Conservation (phyloP, 495 filamentous ascomycete genomes). For the Neurospora pannonica region DNA sequence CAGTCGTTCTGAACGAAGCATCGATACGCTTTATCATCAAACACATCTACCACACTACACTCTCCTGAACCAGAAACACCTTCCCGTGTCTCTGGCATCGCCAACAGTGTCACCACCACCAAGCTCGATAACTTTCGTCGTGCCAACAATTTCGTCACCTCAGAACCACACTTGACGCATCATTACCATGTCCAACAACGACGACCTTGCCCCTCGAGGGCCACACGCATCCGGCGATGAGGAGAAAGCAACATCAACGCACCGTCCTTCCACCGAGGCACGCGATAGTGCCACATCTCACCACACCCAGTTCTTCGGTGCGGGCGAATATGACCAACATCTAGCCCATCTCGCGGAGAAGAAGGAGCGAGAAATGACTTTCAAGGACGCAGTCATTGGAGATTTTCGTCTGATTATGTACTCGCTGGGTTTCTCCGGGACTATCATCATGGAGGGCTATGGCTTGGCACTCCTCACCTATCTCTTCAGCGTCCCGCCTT, state of each 20-base stretch:
- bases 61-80: background rate
- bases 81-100: background rate
- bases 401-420: constrained; percentile 17
- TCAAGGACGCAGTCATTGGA: constrained; percentile 11
- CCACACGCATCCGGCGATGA: background rate
- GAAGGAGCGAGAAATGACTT: constrained; percentile 10
- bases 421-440: constrained; percentile 20
- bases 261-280: background rate
- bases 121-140: background rate
- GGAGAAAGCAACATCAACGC: background rate
- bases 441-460: constrained; percentile 28
- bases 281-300: background rate
- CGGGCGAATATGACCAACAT: constrained; percentile 6
- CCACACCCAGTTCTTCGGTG: background rate
- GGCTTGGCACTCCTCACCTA: constrained; percentile 32
- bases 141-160: background rate
- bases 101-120: background rate
- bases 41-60: background rate
- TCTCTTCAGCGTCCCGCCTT: constrained; percentile 30
- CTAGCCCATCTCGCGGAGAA: constrained; percentile 10
- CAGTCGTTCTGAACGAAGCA: background rate
- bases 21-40: background rate
- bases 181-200: background rate
- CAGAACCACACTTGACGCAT: background rate
- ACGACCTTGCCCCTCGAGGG: background rate